phyloP scores from a whole-genome alignment of 331 rosid species.

The Quercus tomentella region DNA sequence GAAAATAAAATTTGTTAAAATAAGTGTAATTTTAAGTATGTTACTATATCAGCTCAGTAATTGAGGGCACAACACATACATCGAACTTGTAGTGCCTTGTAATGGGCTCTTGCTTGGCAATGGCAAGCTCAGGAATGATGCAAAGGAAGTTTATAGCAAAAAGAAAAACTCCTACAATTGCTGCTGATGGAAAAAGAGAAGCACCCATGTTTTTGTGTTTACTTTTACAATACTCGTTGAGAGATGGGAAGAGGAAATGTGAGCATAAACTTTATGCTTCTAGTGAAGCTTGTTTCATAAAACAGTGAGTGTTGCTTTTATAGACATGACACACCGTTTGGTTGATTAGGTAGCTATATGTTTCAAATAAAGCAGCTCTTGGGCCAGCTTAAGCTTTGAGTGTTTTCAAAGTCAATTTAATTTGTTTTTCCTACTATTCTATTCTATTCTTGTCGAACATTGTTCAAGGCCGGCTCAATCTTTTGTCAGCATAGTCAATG shows the following conservation, averaged over 20 bases:
- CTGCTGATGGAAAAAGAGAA: neutral
- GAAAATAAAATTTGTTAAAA: too few relatives aligned
- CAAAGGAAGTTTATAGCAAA: conserved; percentile 4
- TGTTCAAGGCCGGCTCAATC: too few relatives aligned
- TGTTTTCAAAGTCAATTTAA: conserved; percentile 28
- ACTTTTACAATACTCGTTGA: neutral
- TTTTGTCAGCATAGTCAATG: too few relatives aligned
- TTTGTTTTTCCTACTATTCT: neutral
- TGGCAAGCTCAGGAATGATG: conserved; percentile 7
- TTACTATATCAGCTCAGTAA: too few relatives aligned
- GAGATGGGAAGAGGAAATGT: neutral
- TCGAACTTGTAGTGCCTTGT: conserved; percentile 26
- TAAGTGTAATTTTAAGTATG: too few relatives aligned
- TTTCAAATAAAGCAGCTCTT: conserved; percentile 1
- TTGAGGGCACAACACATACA: conserved; percentile 2
- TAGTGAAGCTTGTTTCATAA: conserved; percentile 1
- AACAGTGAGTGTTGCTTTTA: neutral
- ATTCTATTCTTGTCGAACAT: too few relatives aligned
- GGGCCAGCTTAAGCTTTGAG: conserved; percentile 26
- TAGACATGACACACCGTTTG: neutral
- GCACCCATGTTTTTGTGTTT: conserved; percentile 4
- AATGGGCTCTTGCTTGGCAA: conserved; percentile 15
- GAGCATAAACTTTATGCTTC: neutral
- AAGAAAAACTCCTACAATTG: too few relatives aligned
- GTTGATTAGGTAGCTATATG: conserved; percentile 14